Evolutionary conservation across 2,329 filamentous ascomycete species (phyloP).

Genomic region (Aureobasidium vineae): DNA sequence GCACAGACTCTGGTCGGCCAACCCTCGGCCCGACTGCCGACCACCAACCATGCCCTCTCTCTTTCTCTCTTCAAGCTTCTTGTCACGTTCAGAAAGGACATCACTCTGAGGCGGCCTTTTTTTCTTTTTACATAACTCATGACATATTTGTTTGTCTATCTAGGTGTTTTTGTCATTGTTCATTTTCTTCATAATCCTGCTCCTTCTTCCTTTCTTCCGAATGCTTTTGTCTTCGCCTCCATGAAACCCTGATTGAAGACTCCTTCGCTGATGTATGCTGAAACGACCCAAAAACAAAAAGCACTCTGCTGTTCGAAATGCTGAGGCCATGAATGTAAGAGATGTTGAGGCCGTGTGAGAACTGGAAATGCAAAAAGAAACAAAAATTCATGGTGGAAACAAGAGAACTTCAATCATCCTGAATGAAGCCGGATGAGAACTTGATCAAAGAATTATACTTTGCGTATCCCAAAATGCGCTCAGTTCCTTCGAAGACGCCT

Average conservation of each 20-base stretch:
- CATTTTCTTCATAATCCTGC: constrained; percentile 2
- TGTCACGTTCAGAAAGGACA: not conserved
- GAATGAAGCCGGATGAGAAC: constrained; percentile 36
- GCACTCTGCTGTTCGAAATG: not conserved
- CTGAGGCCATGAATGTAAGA: not conserved
- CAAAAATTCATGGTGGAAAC: not conserved
- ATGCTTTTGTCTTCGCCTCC: not conserved
- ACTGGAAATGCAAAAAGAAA: not conserved
- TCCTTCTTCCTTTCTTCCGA: not conserved
- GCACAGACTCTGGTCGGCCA: not conserved
- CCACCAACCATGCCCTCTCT: not conserved
- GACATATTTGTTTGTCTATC: constrained; percentile 12
- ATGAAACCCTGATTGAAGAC: not conserved
- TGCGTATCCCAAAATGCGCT: constrained; percentile 36
- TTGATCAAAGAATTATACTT: constrained; percentile 39
- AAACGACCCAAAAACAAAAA: not conserved
- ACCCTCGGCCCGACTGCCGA: constrained; percentile 7
- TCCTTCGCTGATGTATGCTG: constrained; percentile 1
- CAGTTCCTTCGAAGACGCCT: constrained; percentile 31
- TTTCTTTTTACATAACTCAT: not conserved
- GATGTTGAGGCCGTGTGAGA: not conserved
- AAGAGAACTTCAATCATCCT: constrained; percentile 29
- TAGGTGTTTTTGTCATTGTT: constrained; percentile 11
- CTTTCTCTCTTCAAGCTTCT: not conserved
- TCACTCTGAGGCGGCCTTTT: not conserved